Evolutionary conservation across 805 yeast species (phyloP).

Genomic region (Yamadazyma kitorensis): DNA sequence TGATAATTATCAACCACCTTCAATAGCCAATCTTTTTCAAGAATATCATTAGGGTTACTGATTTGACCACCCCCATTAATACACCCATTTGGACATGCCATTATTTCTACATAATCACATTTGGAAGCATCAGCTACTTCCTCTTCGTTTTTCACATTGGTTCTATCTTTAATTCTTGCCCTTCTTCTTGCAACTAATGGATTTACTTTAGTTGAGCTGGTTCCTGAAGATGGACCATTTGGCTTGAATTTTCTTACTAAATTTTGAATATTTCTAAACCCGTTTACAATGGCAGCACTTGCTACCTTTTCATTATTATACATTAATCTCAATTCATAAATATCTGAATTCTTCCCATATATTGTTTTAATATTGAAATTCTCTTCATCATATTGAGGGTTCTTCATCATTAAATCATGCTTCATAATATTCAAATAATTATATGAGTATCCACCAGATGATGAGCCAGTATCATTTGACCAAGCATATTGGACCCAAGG

Average conservation of each 20-base stretch:
- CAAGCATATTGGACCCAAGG: constrained; percentile 59
- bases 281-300: constrained; percentile 70
- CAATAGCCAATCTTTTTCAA: constrained; percentile 45
- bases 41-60: constrained; percentile 39
- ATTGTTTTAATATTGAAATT: constrained; percentile 36
- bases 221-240: constrained; percentile 1
- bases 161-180: constrained; percentile 31
- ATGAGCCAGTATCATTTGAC: constrained; percentile 73
- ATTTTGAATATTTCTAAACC: constrained; percentile 93
- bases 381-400: constrained; percentile 16
- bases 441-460: constrained; percentile 87
- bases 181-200: constrained; percentile 45
- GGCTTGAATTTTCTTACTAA: constrained; percentile 77
- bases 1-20: constrained; percentile 34
- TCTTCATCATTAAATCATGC: constrained; percentile 18
- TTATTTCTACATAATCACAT: constrained; percentile 85
- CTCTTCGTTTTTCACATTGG: constrained; percentile 8
- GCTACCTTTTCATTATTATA: constrained; percentile 38
- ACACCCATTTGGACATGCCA: constrained; percentile 99
- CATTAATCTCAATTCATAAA: constrained; percentile 63
- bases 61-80: constrained; percentile 96
- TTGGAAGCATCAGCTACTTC: constrained; percentile 56
- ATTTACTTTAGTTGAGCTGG: constrained; percentile 18
- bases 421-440: constrained; percentile 54
- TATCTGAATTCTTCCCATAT: constrained; percentile 73